A percentile compares a stretch with the other conserved stretches of the same genome.
Evolutionary conservation across 306 rosid species (phyloP).

Genomic region (Prunus fruticosa): DNA sequence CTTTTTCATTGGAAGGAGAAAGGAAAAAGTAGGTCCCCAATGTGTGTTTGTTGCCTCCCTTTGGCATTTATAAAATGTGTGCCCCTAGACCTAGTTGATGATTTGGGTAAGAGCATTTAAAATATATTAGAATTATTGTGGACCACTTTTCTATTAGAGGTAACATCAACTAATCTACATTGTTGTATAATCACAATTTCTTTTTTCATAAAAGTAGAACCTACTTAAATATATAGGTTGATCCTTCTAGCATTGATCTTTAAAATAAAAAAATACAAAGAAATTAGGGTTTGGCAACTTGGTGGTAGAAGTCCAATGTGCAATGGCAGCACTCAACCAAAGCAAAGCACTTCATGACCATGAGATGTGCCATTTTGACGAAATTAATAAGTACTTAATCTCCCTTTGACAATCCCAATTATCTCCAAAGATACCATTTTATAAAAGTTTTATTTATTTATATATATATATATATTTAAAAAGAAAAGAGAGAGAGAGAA

Average conservation of each 20-base stretch:
- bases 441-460: background rate
- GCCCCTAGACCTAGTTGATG: conserved; percentile 10
- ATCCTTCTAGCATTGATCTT: conserved; percentile 1
- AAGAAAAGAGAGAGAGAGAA: background rate
- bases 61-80: conserved; percentile 23
- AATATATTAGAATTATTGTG: background rate
- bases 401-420: conserved; percentile 44
- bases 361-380: conserved; percentile 35
- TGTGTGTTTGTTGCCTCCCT: conserved; percentile 46
- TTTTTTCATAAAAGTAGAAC: background rate
- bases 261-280: too few relatives aligned
- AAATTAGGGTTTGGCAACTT: background rate
- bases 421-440: conserved; percentile 27
- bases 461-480: too few relatives aligned
- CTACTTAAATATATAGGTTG: background rate
- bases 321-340: conserved; percentile 49
- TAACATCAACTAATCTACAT: background rate
- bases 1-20: conserved; percentile 42
- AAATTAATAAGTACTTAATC: conserved; percentile 31
- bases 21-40: conserved; percentile 5
- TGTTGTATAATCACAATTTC: background rate
- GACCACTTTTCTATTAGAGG: background rate
- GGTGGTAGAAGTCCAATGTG: conserved; percentile 40
- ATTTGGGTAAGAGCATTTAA: conserved; percentile 23
- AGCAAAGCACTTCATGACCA: conserved; percentile 20